Base-by-base conservation (phyloP, 441 rosid species). In the Erodium trifolium region DNA sequence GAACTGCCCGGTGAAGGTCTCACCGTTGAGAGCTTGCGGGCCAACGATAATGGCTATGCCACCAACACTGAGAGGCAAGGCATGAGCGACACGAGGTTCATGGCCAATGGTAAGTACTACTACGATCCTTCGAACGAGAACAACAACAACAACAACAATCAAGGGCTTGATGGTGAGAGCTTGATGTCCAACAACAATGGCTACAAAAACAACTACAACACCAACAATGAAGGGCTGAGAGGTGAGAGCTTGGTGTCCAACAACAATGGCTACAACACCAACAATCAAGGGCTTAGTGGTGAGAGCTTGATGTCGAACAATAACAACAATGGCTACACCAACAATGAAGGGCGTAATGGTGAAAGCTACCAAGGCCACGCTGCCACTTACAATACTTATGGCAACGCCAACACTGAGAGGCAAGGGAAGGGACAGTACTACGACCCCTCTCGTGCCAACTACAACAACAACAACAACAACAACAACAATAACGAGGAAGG, bases 51-150 rank as follows among this genome's bases (percentile, higher is more conserved):
- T 47, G 65, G 67, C 62, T n/a, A 70, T 9, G 9, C 2, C 16
- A 55, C 45, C 47, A 63, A 23, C 53, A 57, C 11, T 23, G 19
- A 73, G 79, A 79, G 77, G 67, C 81, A 88, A 76, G 93, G 94
- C 63, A 83, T 85, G 89, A 90, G 92, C 10, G 89, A 90, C 76
- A 90, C 94, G 6, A 85, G 91, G 75, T 84, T 71, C 72, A 2
- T 86, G 79, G 89, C 78, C 70, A 82, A 81, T 18, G 93, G 96
- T 3, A 87, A 78, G 82, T 84, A 81, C 70, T 85, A 63, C 60
- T 31, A 82, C 60, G 68, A 83, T 65, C 73, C 66, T 47, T 68
- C 69, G 27, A 81, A 77, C 45, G 76, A 66, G 39, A 78, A 69
- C 3, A 18, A 66, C 23, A 37, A 79, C 63, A 75, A 16, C 23